Base-by-base conservation (phyloP, 805 yeast species). In the Saccharomycopsis selenospora region DNA sequence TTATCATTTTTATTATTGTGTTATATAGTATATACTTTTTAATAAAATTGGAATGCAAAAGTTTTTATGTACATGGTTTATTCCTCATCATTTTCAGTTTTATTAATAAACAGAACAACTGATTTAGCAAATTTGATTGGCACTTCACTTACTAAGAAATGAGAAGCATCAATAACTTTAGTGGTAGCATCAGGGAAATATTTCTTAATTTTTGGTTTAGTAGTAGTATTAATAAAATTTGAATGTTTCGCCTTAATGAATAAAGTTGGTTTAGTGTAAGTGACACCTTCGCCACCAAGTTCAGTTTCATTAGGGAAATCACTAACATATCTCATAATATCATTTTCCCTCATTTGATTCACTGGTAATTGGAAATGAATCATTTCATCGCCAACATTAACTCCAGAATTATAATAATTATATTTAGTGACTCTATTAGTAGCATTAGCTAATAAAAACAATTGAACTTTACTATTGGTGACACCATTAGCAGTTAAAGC, bases 221-320 rank as follows among this genome's bases (percentile, higher is more conserved):
- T 63, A 42, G 66, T 52, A 3, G 63, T 63, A 13, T 57, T 58
- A 13, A 78, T 67, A 48, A 77, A 72, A 0, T 61, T 57, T 1
- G 80, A 73, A 13, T 64, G 49, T 14, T 59, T 48, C 3, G 75
- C 82, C 48, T 68, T 67, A 57, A 77, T 60, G 43, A 77, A 70
- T 38, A 73, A 53, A 2, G 70, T 67, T 1, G 72, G 70, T 25
- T 61, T 62, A 2, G 38, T 33, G 10, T 33, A 33, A 10, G 38
- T 33, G 10, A 33, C 10, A 14, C 38, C 38, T 5, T 33, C 38
- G 18, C 38, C 8, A 33, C 38, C 38, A 14, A 33, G 38, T 14
- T 33, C 10, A 14, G n/a, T 28, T 25, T 59, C 53, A 36, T 47
- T 46, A 23, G 71, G 71, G 65, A 69, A 68, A 26, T 59, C 65